Evolutionary conservation across 306 rosid genomes (phyloP).

Genomic region (Pueraria montana): DNA sequence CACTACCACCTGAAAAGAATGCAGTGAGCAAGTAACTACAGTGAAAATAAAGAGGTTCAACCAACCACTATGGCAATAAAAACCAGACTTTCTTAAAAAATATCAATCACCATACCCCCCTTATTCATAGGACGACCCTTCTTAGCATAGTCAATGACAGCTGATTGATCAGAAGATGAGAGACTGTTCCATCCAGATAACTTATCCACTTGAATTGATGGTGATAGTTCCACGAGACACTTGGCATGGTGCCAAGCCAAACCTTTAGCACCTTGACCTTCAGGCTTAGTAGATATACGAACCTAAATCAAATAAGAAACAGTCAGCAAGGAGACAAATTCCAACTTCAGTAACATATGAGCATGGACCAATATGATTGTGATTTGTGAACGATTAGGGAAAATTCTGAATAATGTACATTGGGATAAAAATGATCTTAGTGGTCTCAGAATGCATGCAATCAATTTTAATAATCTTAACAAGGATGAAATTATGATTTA

Average conservation of each 20-base stretch:
- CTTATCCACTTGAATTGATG: constrained; percentile 75
- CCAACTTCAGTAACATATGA: constrained; percentile 27
- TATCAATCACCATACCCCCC: constrained; percentile 60
- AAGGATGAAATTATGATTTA: constrained; percentile 10
- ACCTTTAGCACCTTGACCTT: constrained; percentile 82
- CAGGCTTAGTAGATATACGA: constrained; percentile 84
- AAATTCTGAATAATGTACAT: constrained; percentile 25
- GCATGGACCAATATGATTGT: constrained; percentile 32
- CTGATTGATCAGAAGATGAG: constrained; percentile 80
- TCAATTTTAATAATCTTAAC: constrained; percentile 23
- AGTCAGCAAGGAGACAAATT: constrained; percentile 47
- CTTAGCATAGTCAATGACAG: constrained; percentile 61
- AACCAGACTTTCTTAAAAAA: constrained; percentile 43
- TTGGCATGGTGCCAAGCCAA: constrained; percentile 95
- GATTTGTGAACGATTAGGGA: constrained; percentile 2
- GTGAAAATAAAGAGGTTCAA: constrained; percentile 27
- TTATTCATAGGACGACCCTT: constrained; percentile 55
- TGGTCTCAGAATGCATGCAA: constrained; percentile 12
- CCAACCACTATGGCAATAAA: constrained; percentile 19
- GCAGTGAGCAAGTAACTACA: constrained; percentile 22
- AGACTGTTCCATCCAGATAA: constrained; percentile 86
- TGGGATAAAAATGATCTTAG: constrained; percentile 20
- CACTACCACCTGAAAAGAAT: constrained; percentile 60
- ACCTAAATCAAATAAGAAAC: constrained; percentile 57
- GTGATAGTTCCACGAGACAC: constrained; percentile 78